Conservation (phyloP, 2,329 filamentous ascomycete species). For the Neocucurbitaria cava region DNA sequence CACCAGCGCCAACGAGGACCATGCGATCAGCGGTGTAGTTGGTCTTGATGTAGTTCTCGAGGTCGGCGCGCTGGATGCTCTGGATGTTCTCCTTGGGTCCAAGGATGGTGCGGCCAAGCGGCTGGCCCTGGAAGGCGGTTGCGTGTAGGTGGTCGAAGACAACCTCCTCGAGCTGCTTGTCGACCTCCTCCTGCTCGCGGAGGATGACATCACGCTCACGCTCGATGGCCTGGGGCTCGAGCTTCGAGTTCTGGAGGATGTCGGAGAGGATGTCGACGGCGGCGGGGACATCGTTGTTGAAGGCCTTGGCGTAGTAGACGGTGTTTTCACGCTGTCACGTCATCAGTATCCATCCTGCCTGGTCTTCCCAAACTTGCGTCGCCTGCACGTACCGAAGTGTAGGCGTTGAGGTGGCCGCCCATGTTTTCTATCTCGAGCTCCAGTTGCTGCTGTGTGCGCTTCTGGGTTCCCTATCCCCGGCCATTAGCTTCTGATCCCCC, state of each 20-base stretch:
- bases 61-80: slow-evolving; percentile 89
- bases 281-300: slow-evolving; percentile 96
- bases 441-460: slow-evolving; percentile 93
- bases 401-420: slow-evolving; percentile 98
- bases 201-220: slow-evolving; percentile 98
- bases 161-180: slow-evolving; percentile 99
- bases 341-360: slow-evolving; percentile 28
- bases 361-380: slow-evolving; percentile 8
- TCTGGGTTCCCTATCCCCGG: slow-evolving; percentile 77
- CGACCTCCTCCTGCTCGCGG: slow-evolving; percentile 98
- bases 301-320: slow-evolving; percentile 99
- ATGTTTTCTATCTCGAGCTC: slow-evolving; percentile 99
- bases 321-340: slow-evolving; percentile 88
- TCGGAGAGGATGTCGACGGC: slow-evolving; percentile 98
- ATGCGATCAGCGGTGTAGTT: slow-evolving; percentile 99
- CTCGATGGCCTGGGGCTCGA: slow-evolving; percentile 91
- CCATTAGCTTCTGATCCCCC: slow-evolving; percentile 31
- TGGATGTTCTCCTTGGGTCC: slow-evolving; percentile 98
- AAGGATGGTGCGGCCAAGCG: slow-evolving; percentile 95
- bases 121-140: slow-evolving; percentile 95
- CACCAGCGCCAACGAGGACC: slow-evolving; percentile 95
- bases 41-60: slow-evolving; percentile 96
- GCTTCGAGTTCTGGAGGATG: slow-evolving; percentile 99
- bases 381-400: slow-evolving; percentile 82
- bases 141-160: slow-evolving; percentile 99